Evolutionary conservation across 2,329 filamentous ascomycete species (phyloP).

Genomic region (Tolypocladium pustulatum): DNA sequence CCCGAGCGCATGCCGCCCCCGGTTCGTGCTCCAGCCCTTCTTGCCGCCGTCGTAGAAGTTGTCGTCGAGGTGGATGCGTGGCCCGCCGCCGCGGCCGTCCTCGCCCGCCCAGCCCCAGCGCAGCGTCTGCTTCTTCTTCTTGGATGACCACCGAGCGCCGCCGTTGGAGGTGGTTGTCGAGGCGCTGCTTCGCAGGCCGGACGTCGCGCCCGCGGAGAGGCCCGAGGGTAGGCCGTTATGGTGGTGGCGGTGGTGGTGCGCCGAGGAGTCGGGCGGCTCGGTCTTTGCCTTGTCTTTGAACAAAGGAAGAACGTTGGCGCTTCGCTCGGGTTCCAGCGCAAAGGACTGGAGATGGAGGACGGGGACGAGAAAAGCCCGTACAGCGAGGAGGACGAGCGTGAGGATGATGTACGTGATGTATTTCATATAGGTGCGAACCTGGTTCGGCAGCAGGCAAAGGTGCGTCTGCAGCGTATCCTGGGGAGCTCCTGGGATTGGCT

Average conservation of each 20-base stretch:
- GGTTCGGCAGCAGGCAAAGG: conserved; percentile 82
- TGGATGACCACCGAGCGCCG: conserved; percentile 11
- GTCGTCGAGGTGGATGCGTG: conserved; percentile 43
- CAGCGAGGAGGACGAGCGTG: conserved; percentile 36
- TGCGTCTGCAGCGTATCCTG: conserved; percentile 69
- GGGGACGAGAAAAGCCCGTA: conserved; percentile 47
- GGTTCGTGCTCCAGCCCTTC: conserved; percentile 14
- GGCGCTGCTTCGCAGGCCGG: conserved; percentile 9
- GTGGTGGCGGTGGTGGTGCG: background rate
- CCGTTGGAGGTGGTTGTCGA: conserved; percentile 11
- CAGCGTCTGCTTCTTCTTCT: conserved; percentile 14
- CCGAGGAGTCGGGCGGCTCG: conserved; percentile 25
- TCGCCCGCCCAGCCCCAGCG: conserved; percentile 35
- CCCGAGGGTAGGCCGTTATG: background rate
- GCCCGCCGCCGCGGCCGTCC: conserved; percentile 24
- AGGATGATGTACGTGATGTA: conserved; percentile 58
- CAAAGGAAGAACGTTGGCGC: conserved; percentile 23
- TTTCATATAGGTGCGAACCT: conserved; percentile 71
- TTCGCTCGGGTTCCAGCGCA: conserved; percentile 32
- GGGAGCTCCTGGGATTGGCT: conserved; percentile 31
- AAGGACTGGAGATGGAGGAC: conserved; percentile 42
- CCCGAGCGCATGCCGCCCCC: conserved; percentile 22
- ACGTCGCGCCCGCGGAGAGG: conserved; percentile 4
- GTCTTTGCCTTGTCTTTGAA: conserved; percentile 46
- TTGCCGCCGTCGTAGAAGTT: conserved; percentile 34